These are phyloP conservation scores for Suhomyces prunicola DNA, from an alignment of 805 yeast genomes.

Conservation along the genomic window DNA sequence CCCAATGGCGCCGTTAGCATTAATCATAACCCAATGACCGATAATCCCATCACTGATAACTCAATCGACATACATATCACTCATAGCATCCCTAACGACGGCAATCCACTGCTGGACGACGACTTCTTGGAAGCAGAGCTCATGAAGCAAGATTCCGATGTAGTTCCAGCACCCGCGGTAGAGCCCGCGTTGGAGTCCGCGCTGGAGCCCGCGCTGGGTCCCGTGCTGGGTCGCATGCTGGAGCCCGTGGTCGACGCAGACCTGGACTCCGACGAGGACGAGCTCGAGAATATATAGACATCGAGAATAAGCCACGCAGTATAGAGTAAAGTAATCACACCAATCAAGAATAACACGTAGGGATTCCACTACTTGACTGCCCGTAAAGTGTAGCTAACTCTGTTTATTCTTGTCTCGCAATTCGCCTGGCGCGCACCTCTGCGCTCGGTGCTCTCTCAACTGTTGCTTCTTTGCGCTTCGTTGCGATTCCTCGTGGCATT, in stretches of 20 bases:
- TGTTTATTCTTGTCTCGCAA: neutral
- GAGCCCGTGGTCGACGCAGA: neutral
- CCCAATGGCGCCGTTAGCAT: neutral
- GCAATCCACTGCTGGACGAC: neutral
- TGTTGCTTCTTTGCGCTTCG: neutral
- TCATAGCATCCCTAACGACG: neutral
- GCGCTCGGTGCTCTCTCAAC: neutral
- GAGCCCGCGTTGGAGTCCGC: neutral
- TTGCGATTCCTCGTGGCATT: neutral
- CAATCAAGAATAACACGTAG: no score
- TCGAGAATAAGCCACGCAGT: neutral
- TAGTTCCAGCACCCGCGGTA: neutral
- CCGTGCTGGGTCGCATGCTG: neutral
- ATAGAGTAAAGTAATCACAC: no score
- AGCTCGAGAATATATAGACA: slow-evolving; percentile 7
- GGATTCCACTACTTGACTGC: no score
- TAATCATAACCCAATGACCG: neutral
- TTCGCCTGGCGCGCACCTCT: neutral
- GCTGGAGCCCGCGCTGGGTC: neutral
- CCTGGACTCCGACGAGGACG: slow-evolving; percentile 10
- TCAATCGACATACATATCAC: neutral
- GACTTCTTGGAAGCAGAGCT: neutral
- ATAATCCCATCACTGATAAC: neutral
- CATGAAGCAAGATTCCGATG: neutral
- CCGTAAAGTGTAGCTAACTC: no score